Evolutionary conservation across 371 early-diverging fungal species (phyloP), one percentile per base, ranked within the genome.

Genomic region (Mucor irregularis): DNA sequence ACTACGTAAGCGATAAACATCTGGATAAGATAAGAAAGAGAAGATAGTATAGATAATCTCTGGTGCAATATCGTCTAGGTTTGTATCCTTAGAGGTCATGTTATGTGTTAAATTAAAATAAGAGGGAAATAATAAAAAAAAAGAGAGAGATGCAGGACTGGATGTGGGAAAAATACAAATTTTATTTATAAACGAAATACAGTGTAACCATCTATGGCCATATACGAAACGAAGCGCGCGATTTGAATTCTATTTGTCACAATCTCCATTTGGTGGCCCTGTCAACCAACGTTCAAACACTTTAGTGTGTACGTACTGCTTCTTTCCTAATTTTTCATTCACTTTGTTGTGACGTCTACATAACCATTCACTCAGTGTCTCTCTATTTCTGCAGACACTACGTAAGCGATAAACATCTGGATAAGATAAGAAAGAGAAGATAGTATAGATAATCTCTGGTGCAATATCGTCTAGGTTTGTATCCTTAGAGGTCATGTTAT

Each of bases 331-430:
- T 66, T 92, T 80, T 56, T 80, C 88, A 68, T 99, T 99, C 25
- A 99, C 99, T 65, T 93, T 87, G 74, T 99, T 99, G 74, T 99
- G 99, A 49, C 93, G 82, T 40, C 87, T 80, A 74, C 99, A 99
- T 48, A 98, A 64, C 98, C 98, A 99, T 68, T 81, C 74, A 33
- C 82, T 79, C 46, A 99, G 80, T 13, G 79, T 85, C 42, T 71
- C 62, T 34, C 92, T 87, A 21, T 48, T 33, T 31, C 49, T 52
- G 31, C 65, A 70, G 0, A 74, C 69, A 34, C 54, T 35, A 24
- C 78, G 56, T 22, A 72, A 25, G 31, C 56, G 52, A 49, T 78
- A 78, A 4, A 73, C 50, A 37, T 78, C 72, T 17, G 46, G 48
- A 45, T 68, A 61, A 2, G 64, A 40, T 31, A 78, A 24, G 14